A percentile compares a stretch with the other conserved stretches of the same genome.
Evolutionary conservation across 495 filamentous ascomycete genomes (phyloP).

Genomic region (Lasiosphaeria ovina): DNA sequence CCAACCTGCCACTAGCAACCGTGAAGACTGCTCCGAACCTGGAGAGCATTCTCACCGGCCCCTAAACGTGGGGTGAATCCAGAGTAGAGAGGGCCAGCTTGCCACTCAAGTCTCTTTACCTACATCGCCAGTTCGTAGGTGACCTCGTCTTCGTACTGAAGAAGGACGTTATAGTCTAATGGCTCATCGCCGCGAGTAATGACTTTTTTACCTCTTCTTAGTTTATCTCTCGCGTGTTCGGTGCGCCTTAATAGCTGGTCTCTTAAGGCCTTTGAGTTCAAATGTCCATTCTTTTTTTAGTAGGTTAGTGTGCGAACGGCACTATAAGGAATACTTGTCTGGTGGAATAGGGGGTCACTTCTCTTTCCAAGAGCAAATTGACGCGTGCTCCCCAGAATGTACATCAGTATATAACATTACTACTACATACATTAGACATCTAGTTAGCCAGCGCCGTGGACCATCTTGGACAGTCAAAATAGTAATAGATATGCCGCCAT

Average conservation of each 20-base stretch:
- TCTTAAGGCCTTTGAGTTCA: slow-evolving; percentile 2
- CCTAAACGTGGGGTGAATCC: too few relatives aligned
- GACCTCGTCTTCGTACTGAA: slow-evolving; percentile 11
- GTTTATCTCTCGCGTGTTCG: slow-evolving; percentile 5
- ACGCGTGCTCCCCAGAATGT: slow-evolving; percentile 19
- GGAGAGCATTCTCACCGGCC: too few relatives aligned
- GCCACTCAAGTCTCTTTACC: too few relatives aligned
- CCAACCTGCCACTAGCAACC: too few relatives aligned
- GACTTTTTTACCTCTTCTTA: slow-evolving; percentile 16
- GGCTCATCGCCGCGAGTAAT: slow-evolving; percentile 24
- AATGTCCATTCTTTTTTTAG: slow-evolving; percentile 8
- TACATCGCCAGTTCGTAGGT: too few relatives aligned
- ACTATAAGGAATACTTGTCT: neutral
- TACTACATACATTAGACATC: slow-evolving; percentile 13
- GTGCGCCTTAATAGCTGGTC: slow-evolving; percentile 1
- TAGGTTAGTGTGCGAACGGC: slow-evolving; percentile 5
- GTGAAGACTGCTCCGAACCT: too few relatives aligned
- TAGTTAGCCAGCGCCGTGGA: neutral
- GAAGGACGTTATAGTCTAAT: slow-evolving; percentile 18
- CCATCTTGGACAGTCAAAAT: neutral
- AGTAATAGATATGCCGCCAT: slow-evolving; percentile 16
- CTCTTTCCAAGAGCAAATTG: slow-evolving; percentile 6
- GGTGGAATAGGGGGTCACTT: slow-evolving; percentile 3
- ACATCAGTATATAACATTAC: slow-evolving; percentile 25
- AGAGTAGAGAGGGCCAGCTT: too few relatives aligned